These are phyloP conservation scores for Taiozyma sp. DNA, from an alignment of 1,139 yeast genomes.

Conservation along the genomic window DNA sequence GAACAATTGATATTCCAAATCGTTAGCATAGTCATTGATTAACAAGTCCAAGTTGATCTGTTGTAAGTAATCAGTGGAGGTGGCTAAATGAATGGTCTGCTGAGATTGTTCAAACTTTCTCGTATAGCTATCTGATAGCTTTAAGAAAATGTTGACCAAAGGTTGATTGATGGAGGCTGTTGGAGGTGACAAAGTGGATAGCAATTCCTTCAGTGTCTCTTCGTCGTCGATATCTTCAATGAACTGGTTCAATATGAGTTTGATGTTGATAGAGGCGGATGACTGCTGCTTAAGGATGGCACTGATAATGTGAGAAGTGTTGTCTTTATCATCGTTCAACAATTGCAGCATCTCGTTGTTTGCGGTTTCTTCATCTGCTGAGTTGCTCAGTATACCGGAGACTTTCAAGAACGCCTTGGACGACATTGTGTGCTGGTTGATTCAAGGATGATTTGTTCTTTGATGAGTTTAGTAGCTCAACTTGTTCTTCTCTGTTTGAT, in stretches of 20 bases:
- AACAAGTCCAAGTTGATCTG: neutral
- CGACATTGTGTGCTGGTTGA: neutral
- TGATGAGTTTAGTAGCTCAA: too few relatives aligned
- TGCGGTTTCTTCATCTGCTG: neutral
- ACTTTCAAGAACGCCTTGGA: neutral
- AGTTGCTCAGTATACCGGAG: neutral
- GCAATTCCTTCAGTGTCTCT: neutral
- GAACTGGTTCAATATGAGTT: neutral
- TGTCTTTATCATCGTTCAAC: neutral
- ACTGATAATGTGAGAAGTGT: neutral
- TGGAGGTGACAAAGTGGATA: neutral
- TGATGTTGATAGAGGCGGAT: neutral
- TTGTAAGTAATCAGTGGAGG: neutral
- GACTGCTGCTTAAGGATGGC: neutral
- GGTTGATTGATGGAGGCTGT: neutral
- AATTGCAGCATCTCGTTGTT: neutral
- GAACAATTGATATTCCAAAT: constrained; percentile 1
- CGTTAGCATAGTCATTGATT: neutral
- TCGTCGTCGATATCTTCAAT: neutral
- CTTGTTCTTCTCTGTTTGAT: too few relatives aligned
- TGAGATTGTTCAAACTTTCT: neutral
- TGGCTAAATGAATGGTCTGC: neutral
- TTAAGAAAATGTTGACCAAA: neutral
- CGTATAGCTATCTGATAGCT: neutral
- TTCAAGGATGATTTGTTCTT: neutral